Evolutionary conservation across 2,329 filamentous ascomycete species (phyloP), one percentile per base, ranked within the genome.

Genomic region (Arthrobotrys pseudoclavata): DNA sequence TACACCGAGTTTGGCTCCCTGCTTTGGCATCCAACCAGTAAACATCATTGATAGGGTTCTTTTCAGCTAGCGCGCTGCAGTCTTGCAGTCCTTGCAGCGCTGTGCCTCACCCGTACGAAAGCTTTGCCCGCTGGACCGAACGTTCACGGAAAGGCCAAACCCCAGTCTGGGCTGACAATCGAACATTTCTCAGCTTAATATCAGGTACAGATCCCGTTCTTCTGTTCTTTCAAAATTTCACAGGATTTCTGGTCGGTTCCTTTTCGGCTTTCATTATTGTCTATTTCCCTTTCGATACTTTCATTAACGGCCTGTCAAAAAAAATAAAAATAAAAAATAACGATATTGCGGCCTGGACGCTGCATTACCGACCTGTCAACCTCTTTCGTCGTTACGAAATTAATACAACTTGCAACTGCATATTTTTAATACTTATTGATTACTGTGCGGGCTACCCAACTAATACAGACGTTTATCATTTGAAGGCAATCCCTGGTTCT

Each of bases 51-150:
- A 52, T 18, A 45, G 24, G 7, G 29, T 31, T 26, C 55, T 76
- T 64, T 69, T 70, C 72, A 76, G 72, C 72, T 76, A 69, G 72
- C 72, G 72, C 72, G 72, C 57, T 69, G 60, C 66, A 70, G 55
- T 48, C 64, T 57, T 50, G 57, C 64, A 64, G 68, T 63, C 60
- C 34, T 57, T 76, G 71, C 71, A 64, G 63, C 31, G 60, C 61
- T 48, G 60, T 72, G 69, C 69, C 68, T 71, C 68, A 52, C 45
- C 47, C 68, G 55, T 57, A 71, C 57, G 48, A 71, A 60, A 40
- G 53, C 45, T 69, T 69, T 61, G 60, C 60, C 60, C 40, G 42
- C 40, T 61, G 37, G 31, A 64, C 48, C 68, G 68, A 57, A 66
- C 69, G 31, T 61, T 60, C n/a, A 67, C 69, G 69, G 52, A 74